Evolutionary conservation across 108 stramenopile genomes (phyloP).

Genomic region (Fistulifera solaris): DNA sequence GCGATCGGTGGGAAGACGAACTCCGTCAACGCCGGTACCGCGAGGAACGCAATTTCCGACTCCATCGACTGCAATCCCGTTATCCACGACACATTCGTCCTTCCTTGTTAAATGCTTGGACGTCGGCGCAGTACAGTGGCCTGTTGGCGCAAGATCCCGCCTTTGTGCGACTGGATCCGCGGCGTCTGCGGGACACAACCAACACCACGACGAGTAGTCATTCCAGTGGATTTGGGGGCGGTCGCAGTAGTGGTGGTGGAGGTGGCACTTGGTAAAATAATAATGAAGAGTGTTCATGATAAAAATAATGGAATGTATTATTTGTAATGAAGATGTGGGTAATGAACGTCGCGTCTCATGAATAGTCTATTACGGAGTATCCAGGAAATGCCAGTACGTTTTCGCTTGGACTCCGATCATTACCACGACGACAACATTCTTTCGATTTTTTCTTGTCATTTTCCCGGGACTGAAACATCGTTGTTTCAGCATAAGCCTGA

Average conservation of each 20-base stretch:
- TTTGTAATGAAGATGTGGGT: too few relatives aligned
- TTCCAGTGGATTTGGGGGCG: constrained; percentile 9
- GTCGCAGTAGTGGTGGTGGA: constrained; percentile 6
- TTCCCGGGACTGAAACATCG: too few relatives aligned
- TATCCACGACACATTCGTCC: constrained; percentile 30
- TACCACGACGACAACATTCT: too few relatives aligned
- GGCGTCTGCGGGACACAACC: not conserved
- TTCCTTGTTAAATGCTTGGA: constrained; percentile 26
- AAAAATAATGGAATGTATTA: too few relatives aligned
- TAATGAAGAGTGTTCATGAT: too few relatives aligned
- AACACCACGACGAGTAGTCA: not conserved
- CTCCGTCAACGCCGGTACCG: constrained; percentile 7
- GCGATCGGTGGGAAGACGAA: not conserved
- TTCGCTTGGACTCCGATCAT: too few relatives aligned
- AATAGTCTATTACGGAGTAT: too few relatives aligned
- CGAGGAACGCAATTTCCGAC: constrained; percentile 39
- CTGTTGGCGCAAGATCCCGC: constrained; percentile 21
- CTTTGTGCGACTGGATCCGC: constrained; percentile 22
- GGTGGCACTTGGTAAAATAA: constrained; percentile 11
- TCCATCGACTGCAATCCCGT: constrained; percentile 17
- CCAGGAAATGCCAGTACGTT: too few relatives aligned
- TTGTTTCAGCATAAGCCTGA: too few relatives aligned
- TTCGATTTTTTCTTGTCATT: too few relatives aligned
- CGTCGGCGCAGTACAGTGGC: constrained; percentile 23
- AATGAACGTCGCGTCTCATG: too few relatives aligned